These are phyloP conservation scores for Carex myosuroides DNA, from an alignment of 176 grass and related monocot species.

Conservation along the genomic window DNA sequence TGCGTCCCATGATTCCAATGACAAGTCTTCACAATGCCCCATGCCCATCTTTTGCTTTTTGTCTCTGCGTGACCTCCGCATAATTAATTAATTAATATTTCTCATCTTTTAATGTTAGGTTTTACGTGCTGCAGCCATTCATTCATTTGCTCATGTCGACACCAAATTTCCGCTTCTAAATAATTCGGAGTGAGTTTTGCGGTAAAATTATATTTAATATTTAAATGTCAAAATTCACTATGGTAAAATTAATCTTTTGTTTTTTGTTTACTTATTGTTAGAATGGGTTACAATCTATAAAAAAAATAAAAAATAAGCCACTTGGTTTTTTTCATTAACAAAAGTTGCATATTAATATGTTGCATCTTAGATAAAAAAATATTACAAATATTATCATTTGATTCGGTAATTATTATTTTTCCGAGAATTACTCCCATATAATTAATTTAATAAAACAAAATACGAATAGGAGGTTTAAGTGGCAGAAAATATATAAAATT, in stretches of 20 bases:
- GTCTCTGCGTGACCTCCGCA: slow-evolving; percentile 22
- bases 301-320: too few relatives aligned
- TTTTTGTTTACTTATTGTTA: too few relatives aligned
- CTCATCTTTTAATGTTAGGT: not conserved
- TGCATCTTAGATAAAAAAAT: not conserved
- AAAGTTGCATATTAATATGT: not conserved
- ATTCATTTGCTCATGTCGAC: not conserved
- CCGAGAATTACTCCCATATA: not conserved
- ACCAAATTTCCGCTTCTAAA: too few relatives aligned
- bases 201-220: too few relatives aligned
- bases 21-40: slow-evolving; percentile 30
- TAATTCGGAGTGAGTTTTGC: too few relatives aligned
- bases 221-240: too few relatives aligned
- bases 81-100: not conserved
- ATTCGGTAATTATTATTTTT: not conserved
- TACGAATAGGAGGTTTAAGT: not conserved
- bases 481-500: not conserved
- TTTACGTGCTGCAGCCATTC: not conserved
- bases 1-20: slow-evolving; percentile 53
- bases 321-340: too few relatives aligned
- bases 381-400: not conserved
- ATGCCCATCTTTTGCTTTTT: slow-evolving; percentile 59
- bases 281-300: too few relatives aligned
- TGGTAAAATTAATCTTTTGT: not conserved
- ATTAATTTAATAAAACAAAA: not conserved